Evolutionary conservation across 495 filamentous ascomycete species (phyloP).

Genomic region (Clavariopsis aquatica): DNA sequence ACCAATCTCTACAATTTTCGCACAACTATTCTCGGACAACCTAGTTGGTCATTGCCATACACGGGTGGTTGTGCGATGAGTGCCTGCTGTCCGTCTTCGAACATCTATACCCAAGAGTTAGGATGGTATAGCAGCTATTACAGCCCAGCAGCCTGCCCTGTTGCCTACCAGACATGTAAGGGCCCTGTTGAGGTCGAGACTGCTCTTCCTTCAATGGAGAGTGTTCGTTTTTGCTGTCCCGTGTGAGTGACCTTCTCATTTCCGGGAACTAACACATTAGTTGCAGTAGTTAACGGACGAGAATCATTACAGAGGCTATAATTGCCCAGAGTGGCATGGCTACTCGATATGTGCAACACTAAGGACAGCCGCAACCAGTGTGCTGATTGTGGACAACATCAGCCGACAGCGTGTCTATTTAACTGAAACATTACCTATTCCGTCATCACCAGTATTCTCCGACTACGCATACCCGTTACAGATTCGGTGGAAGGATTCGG

Average conservation of each 20-base stretch:
- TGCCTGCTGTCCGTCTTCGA: neutral
- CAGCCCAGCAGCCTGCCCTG: neutral
- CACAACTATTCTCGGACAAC: neutral
- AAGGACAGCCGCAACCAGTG: neutral
- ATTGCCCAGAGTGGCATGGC: neutral
- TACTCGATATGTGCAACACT: neutral
- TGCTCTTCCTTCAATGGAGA: neutral
- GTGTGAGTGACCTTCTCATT: neutral
- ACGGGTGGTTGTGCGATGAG: neutral
- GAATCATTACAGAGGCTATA: neutral
- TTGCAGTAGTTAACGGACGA: too few relatives aligned
- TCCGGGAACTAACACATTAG: neutral
- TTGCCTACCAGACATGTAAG: neutral
- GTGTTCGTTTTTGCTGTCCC: conserved; percentile 2
- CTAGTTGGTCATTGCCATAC: neutral
- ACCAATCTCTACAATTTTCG: neutral
- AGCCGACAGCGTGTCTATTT: neutral
- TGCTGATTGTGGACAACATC: conserved; percentile 1
- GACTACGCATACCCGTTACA: neutral
- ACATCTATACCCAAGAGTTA: neutral
- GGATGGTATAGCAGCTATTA: conserved; percentile 2
- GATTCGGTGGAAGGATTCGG: conserved; percentile 1
- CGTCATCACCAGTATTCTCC: neutral
- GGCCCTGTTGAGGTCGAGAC: neutral
- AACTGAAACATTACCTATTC: neutral